These are phyloP conservation scores for Dryas alaskensis DNA, from an alignment of 306 rosid genomes.

Conservation along the genomic window DNA sequence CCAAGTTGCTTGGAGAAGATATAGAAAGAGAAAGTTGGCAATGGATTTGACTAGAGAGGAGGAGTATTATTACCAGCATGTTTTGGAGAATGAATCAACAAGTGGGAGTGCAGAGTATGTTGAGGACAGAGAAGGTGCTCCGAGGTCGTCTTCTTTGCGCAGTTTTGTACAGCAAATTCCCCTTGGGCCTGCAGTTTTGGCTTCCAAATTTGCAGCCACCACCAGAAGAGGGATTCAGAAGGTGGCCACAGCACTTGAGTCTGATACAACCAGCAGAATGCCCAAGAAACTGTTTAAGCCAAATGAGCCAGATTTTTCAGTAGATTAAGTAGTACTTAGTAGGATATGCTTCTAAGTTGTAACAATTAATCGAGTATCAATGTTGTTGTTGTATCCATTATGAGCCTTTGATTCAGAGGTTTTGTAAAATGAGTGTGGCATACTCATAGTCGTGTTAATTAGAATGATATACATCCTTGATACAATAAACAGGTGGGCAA, in stretches of 20 bases:
- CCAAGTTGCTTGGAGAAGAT: slow-evolving; percentile 83
- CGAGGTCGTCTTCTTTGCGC: neutral
- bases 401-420: too few species aligned
- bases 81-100: slow-evolving; percentile 23
- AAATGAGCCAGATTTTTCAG: slow-evolving; percentile 75
- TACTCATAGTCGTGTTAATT: too few species aligned
- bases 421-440: too few species aligned
- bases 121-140: slow-evolving; percentile 2
- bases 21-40: slow-evolving; percentile 50
- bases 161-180: slow-evolving; percentile 28
- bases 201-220: slow-evolving; percentile 71
- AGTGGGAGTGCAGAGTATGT: slow-evolving; percentile 4
- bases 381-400: too few species aligned
- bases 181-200: slow-evolving; percentile 53
- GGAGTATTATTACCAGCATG: slow-evolving; percentile 32
- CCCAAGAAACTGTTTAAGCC: slow-evolving; percentile 89
- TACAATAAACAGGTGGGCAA: too few species aligned
- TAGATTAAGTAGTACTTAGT: slow-evolving; percentile 17
- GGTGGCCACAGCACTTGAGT: slow-evolving; percentile 23
- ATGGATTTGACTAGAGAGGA: slow-evolving; percentile 60
- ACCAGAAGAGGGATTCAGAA: slow-evolving; percentile 56
- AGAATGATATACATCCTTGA: too few species aligned
- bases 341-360: too few species aligned
- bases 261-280: slow-evolving; percentile 54
- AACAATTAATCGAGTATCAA: too few species aligned